Evolutionary conservation across 352 stramenopile genomes (phyloP), one percentile per base, ranked within the genome.

Genomic region (Pythium plurisporium): DNA sequence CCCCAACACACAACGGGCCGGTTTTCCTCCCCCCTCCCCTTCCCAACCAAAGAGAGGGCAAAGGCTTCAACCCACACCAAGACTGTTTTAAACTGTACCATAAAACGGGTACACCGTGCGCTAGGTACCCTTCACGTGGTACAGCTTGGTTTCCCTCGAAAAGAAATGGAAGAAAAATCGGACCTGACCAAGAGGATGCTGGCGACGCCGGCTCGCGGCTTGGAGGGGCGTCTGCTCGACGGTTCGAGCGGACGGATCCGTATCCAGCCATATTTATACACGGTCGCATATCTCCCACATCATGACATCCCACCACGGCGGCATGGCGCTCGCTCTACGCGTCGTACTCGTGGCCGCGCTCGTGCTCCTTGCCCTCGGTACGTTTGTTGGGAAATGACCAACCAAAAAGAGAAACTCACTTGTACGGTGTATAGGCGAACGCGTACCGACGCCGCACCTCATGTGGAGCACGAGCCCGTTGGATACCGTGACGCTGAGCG

Each of bases 401-500:
- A n/a, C n/a, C n/a, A n/a, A n/a, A n/a, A n/a, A n/a, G n/a, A n/a
- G n/a, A n/a, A n/a, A n/a, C n/a, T n/a, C n/a, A n/a, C n/a, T 29
- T 29, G 11, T 56, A n/a, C 12, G 4, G 4, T 26, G 2, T 22
- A 11, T 9, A 68, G 61, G 30, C n/a, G 54, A 49, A 15, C 37
- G 46, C 5, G 54, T 49, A 7, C 37, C 56, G 20, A 59, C 55
- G 12, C 71, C 74, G 15, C 73, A 84, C 52, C 73, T 91, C n/a
- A 71, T 87, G 54, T 91, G 80, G 80, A 79, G 76, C 50, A 38
- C 67, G 17, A 89, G 76, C 61, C 81, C 81, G 29, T 49, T 91
- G 22, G 73, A 66, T 6, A 36, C 46, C 0, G 63, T 50, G n/a
- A 44, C 41, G 7, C 51, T 65, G 5, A 42, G 44, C 1, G 63